A percentile compares a stretch with the other conserved stretches of the same genome.
These are phyloP conservation scores for Colletotrichum sp. DNA, from an alignment of 2,329 filamentous ascomycete species.

Conservation along the genomic window DNA sequence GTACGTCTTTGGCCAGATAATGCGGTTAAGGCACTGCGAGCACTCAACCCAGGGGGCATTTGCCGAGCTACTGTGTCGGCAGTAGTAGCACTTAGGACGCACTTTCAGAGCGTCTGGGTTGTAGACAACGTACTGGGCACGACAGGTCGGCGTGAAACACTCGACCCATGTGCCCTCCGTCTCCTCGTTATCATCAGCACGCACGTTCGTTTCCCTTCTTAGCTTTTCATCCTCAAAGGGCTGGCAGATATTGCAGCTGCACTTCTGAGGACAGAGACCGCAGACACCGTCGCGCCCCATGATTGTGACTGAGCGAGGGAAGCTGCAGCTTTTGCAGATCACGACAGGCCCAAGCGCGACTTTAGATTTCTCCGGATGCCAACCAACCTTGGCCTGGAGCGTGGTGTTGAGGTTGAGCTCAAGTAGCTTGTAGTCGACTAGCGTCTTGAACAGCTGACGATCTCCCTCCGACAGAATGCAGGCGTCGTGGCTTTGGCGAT, in stretches of 20 bases:
- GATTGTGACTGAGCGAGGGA: constrained; percentile 54
- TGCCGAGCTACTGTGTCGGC: constrained; percentile 34
- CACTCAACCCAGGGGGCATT: constrained; percentile 50
- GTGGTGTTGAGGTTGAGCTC: constrained; percentile 51
- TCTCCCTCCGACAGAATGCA: constrained; percentile 40
- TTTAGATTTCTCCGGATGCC: constrained; percentile 49
- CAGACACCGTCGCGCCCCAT: constrained; percentile 46
- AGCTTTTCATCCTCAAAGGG: constrained; percentile 27
- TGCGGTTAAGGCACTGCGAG: constrained; percentile 45
- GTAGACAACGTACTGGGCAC: constrained; percentile 57
- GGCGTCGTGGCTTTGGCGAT: constrained; percentile 4
- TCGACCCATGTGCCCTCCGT: constrained; percentile 51
- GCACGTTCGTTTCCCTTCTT: constrained; percentile 32
- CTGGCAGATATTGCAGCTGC: constrained; percentile 25
- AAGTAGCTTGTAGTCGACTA: constrained; percentile 52
- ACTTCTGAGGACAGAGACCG: constrained; percentile 42
- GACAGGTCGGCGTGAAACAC: constrained; percentile 46
- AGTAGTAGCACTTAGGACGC: constrained; percentile 55
- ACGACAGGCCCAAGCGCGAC: constrained; percentile 46
- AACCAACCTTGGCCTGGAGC: constrained; percentile 47
- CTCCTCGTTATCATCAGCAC: constrained; percentile 30
- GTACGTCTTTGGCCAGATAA: constrained; percentile 53
- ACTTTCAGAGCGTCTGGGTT: constrained; percentile 43
- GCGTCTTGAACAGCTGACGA: constrained; percentile 44
- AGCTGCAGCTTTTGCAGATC: constrained; percentile 44